Conservation (phyloP, 257 asterid species). For the Solanum infundibuliforme region DNA sequence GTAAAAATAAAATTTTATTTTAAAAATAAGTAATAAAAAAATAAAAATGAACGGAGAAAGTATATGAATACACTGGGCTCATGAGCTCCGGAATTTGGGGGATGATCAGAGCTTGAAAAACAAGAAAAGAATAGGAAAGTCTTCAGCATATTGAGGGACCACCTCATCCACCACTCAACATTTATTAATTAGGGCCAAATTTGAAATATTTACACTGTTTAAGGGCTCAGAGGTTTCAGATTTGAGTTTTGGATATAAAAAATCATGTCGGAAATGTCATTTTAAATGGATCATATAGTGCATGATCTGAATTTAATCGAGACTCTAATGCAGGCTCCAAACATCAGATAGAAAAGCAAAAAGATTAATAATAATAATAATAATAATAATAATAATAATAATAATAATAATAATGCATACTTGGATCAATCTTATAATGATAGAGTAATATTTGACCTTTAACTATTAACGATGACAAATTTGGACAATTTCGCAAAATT, state of each 20-base stretch:
- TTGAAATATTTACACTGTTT: not conserved
- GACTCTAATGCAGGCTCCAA: too few species aligned
- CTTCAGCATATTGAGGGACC: not conserved
- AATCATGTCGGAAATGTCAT: too few species aligned
- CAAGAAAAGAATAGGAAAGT: not conserved
- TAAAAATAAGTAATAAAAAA: too few species aligned
- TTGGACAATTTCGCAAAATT: not conserved
- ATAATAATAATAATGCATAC: not conserved
- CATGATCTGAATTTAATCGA: not conserved
- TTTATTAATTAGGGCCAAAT: not conserved
- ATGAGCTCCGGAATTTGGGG: not conserved
- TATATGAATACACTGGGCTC: too few species aligned
- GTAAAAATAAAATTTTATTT: not conserved
- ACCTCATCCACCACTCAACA: not conserved
- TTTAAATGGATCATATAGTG: not conserved
- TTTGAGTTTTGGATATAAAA: too few species aligned
- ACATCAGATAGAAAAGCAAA: not conserved
- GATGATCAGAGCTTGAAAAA: not conserved
- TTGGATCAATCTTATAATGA: not conserved
- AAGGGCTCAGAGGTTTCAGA: accelerated
- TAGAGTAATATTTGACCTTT: not conserved
- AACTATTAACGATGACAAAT: not conserved
- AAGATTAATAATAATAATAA: too few species aligned
- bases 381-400: too few species aligned
- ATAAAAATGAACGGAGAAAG: not conserved